Percentiles rank a stretch among this genome's conserved stretches.
phyloP scores from a whole-genome alignment of 345 rosid species.

The Physaria fendleri region DNA sequence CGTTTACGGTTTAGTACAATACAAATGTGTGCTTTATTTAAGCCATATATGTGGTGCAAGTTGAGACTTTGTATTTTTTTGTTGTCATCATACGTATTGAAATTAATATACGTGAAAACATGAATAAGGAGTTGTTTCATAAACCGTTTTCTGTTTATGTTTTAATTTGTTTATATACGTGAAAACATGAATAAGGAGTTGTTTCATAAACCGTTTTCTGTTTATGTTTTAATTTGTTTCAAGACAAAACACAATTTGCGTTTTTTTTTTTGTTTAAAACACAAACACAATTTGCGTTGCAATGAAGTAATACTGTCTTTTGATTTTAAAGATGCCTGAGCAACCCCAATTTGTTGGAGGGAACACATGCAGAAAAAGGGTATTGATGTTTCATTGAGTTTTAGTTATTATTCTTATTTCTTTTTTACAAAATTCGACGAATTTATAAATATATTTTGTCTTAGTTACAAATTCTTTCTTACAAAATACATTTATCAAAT shows the following conservation, averaged over 20 bases:
- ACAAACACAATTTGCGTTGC: constrained; percentile 8
- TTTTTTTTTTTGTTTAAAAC: not conserved
- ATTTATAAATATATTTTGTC: too few species aligned
- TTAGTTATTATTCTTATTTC: too few species aligned
- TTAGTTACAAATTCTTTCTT: too few species aligned
- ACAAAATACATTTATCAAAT: too few species aligned
- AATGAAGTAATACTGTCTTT: not conserved
- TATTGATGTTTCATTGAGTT: too few species aligned
- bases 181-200: not conserved
- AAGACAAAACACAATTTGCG: constrained; percentile 11
- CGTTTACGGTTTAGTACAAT: not conserved
- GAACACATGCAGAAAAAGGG: too few species aligned
- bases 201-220: not conserved
- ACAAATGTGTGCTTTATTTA: not conserved
- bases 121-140: not conserved
- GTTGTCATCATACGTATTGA: too few species aligned
- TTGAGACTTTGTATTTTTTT: too few species aligned
- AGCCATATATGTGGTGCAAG: too few species aligned
- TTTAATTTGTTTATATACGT: not conserved
- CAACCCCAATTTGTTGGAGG: not conserved
- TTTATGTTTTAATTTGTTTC: not conserved
- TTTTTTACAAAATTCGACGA: too few species aligned
- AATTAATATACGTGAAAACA: not conserved
- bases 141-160: not conserved
- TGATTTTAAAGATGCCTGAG: not conserved